Percentiles rank a stretch among this genome's conserved stretches.
Conservation (phyloP, 139 green algal genomes). For the Chlorella sorokiniana region DNA sequence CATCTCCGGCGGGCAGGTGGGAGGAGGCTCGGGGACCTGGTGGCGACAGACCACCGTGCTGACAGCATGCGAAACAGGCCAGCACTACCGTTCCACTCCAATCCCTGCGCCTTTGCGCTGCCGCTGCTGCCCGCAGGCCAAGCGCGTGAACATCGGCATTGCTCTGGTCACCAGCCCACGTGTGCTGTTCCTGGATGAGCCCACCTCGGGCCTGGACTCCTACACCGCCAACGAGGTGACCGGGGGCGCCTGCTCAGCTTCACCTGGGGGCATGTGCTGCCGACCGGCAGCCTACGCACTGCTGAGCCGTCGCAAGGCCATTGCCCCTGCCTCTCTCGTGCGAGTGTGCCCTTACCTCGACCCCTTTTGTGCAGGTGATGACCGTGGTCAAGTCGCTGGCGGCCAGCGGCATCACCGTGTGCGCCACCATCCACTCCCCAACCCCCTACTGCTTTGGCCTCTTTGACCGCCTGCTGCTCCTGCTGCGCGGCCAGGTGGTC, state of each 20-base stretch:
- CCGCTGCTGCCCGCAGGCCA: constrained; percentile 12
- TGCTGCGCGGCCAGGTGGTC: constrained; percentile 46
- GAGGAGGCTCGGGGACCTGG: background rate
- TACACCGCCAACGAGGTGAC: constrained; percentile 69
- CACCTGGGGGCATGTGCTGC: too few relatives aligned
- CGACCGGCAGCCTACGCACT: too few relatives aligned
- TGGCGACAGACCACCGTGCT: background rate
- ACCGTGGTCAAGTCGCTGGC: constrained; percentile 41
- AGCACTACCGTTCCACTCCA: background rate
- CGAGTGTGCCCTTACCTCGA: too few relatives aligned
- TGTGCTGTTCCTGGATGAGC: constrained; percentile 69
- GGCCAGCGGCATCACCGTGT: constrained; percentile 60
- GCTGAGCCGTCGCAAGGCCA: background rate
- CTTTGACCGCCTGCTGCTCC: constrained; percentile 69
- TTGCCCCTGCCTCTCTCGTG: too few relatives aligned
- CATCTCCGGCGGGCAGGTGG: constrained; percentile 24
- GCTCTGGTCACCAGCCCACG: constrained; percentile 61
- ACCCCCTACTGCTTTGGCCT: constrained; percentile 64
- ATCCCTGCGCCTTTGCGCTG: too few relatives aligned
- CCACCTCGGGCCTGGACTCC: constrained; percentile 75
- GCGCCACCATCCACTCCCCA: constrained; percentile 69
- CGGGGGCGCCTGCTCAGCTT: too few relatives aligned
- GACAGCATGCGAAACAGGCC: background rate
- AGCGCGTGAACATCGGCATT: constrained; percentile 32
- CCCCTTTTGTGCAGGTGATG: constrained; percentile 13